A percentile compares a stretch with the other conserved stretches of the same genome.
phyloP scores from a whole-genome alignment of 2,329 filamentous ascomycete species.

The Exophiala aquamarina region DNA sequence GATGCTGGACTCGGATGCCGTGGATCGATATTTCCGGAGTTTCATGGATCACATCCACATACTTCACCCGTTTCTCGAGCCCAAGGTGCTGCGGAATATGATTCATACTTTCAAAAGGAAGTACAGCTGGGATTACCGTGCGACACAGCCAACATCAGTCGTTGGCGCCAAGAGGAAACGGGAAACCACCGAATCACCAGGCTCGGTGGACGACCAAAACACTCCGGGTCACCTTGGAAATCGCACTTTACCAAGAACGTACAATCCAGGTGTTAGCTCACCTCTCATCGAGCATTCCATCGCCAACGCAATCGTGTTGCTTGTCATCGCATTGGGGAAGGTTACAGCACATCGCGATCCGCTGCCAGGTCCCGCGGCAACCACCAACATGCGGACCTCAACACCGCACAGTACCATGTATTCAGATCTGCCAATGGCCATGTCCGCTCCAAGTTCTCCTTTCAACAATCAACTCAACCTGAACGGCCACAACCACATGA shows the following conservation, averaged over 20 bases:
- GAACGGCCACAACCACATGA: slow-evolving; percentile 16
- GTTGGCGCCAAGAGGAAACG: slow-evolving; percentile 27
- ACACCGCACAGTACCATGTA: slow-evolving; percentile 28
- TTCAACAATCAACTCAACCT: slow-evolving; percentile 16
- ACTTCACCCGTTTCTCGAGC: slow-evolving; percentile 64
- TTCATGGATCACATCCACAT: slow-evolving; percentile 63
- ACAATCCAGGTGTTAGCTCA: slow-evolving; percentile 4
- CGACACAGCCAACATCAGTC: slow-evolving; percentile 7
- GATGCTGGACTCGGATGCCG: slow-evolving; percentile 52
- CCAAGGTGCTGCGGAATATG: slow-evolving; percentile 51
- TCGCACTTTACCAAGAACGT: slow-evolving; percentile 26
- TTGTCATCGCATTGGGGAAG: slow-evolving; percentile 82
- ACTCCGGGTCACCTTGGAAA: background rate
- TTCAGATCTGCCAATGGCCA: slow-evolving; percentile 25
- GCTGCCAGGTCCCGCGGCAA: slow-evolving; percentile 49
- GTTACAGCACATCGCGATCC: slow-evolving; percentile 62
- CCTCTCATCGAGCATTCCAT: slow-evolving; percentile 58
- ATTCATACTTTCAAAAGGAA: slow-evolving; percentile 51
- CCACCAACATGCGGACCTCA: slow-evolving; percentile 31
- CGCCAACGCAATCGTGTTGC: slow-evolving; percentile 75
- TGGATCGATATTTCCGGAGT: slow-evolving; percentile 52
- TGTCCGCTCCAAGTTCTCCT: slow-evolving; percentile 27
- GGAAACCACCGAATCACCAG: slow-evolving; percentile 24
- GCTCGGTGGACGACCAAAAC: slow-evolving; percentile 17
- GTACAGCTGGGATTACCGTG: slow-evolving; percentile 41